phyloP scores from a whole-genome alignment of 1,284 basidiomycete species.

The Ganoderma boninense region DNA sequence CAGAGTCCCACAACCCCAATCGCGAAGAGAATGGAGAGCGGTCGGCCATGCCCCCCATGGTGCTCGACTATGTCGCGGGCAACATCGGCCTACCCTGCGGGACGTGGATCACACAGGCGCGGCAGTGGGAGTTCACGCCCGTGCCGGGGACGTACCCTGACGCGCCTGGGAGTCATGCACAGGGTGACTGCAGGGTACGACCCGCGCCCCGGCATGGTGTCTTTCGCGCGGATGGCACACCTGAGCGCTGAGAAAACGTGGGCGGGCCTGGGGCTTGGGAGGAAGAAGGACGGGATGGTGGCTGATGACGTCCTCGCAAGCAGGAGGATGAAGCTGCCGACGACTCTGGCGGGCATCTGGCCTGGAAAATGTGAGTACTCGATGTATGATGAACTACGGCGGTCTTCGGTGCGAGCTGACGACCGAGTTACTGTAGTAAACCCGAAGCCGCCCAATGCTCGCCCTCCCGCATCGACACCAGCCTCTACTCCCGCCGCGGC shows the following conservation, averaged over 20 bases:
- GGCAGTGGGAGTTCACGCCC: conserved; percentile 19
- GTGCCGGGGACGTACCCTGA: conserved; percentile 33
- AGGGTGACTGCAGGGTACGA: conserved; percentile 18
- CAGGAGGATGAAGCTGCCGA: conserved; percentile 21
- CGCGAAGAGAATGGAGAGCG: background rate
- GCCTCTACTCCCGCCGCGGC: background rate
- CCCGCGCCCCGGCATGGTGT: conserved; percentile 28
- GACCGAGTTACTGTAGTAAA: background rate
- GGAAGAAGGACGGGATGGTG: conserved; percentile 19
- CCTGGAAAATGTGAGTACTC: conserved; percentile 23
- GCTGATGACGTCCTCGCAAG: conserved; percentile 21
- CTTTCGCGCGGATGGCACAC: conserved; percentile 27
- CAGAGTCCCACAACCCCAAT: background rate
- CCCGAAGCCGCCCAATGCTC: background rate
- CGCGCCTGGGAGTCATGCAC: conserved; percentile 31
- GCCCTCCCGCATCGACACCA: background rate
- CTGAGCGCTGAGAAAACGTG: conserved; percentile 23
- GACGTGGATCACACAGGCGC: conserved; percentile 19
- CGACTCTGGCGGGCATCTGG: conserved; percentile 30
- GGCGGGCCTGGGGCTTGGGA: conserved; percentile 20
- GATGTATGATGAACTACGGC: background rate
- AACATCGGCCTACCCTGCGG: conserved; percentile 24
- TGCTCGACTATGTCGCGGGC: conserved; percentile 29
- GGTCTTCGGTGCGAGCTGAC: background rate
- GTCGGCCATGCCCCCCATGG: conserved; percentile 6